Conservation (phyloP, 179 eudicot species). For the Silene vulgaris region DNA sequence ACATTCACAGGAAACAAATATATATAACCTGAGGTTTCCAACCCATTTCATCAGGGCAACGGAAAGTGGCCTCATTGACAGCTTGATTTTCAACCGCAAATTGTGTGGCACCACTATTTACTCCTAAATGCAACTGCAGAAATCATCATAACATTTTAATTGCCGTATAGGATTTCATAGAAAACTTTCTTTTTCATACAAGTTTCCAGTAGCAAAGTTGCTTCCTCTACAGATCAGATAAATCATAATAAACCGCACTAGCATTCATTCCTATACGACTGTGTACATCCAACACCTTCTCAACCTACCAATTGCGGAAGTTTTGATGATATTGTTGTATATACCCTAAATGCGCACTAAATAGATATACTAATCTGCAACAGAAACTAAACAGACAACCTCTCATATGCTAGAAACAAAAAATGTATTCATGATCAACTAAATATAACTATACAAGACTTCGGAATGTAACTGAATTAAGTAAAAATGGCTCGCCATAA, state of each 20-base stretch:
- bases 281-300: no score
- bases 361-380: no score
- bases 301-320: no score
- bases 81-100: constrained; percentile 90
- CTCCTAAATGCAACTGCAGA: constrained; percentile 61
- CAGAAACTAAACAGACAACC: no score
- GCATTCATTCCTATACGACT: not conserved
- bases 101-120: constrained; percentile 71
- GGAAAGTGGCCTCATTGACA: constrained; percentile 85
- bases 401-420: no score
- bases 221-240: not conserved
- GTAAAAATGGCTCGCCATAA: no score
- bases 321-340: no score
- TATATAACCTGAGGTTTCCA: constrained; percentile 90
- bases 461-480: no score
- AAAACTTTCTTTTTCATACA: not conserved
- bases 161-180: not conserved
- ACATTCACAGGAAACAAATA: constrained; percentile 16
- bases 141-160: not conserved
- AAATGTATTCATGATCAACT: no score
- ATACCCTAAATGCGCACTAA: no score
- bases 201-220: not conserved
- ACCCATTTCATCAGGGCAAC: constrained; percentile 96
- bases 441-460: no score
- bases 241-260: not conserved